A percentile compares a stretch with the other conserved stretches of the same genome.
phyloP scores from a whole-genome alignment of 441 rosid genomes.

The Manihot esculenta region DNA sequence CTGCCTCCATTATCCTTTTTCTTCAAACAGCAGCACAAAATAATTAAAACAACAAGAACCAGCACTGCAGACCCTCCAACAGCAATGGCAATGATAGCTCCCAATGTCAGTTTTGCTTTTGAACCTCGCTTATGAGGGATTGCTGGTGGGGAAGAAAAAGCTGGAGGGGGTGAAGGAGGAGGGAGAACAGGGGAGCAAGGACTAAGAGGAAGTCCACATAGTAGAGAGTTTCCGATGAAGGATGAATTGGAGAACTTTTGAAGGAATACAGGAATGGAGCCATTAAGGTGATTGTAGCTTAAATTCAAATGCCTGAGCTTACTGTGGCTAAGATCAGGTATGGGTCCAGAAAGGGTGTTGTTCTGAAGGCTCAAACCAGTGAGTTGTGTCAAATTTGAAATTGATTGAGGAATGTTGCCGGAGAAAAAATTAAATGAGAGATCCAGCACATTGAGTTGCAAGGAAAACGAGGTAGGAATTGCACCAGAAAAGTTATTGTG shows the following conservation, averaged over 20 bases:
- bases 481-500: conserved; percentile 62
- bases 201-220: conserved; percentile 74
- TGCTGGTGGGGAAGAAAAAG: conserved; percentile 27
- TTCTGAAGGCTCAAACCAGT: conserved; percentile 62
- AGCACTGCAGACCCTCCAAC: conserved; percentile 44
- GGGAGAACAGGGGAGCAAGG: conserved; percentile 41
- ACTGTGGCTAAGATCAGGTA: conserved; percentile 62
- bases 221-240: conserved; percentile 52
- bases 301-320: conserved; percentile 55
- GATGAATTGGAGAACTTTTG: conserved; percentile 51
- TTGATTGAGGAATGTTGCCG: conserved; percentile 57
- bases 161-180: conserved; percentile 47
- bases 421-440: conserved; percentile 65
- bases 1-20: conserved; percentile 37
- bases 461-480: conserved; percentile 58
- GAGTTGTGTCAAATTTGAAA: conserved; percentile 46
- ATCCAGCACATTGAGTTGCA: conserved; percentile 58
- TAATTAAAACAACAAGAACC: conserved; percentile 44
- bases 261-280: conserved; percentile 61
- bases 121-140: conserved; percentile 22
- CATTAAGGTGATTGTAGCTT: conserved; percentile 60
- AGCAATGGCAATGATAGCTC: conserved; percentile 50
- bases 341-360: conserved; percentile 60
- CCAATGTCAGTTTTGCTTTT: conserved; percentile 36
- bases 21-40: conserved; percentile 57